Conservation (phyloP, 257 asterid species). For the Handroanthus guayacan region DNA sequence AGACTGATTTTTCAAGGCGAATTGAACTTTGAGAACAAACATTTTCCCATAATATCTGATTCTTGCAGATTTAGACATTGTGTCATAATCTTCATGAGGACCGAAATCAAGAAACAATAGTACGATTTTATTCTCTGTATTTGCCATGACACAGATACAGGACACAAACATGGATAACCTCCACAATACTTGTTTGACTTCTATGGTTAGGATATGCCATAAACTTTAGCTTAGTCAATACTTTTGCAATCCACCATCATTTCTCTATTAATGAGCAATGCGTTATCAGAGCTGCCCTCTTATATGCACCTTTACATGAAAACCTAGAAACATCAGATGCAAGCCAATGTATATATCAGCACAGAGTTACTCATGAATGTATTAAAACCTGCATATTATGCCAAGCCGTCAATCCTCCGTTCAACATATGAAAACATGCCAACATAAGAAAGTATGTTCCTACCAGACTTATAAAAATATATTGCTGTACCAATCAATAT, state of each 20-base stretch:
- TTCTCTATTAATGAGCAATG: neutral
- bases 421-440: neutral
- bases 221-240: neutral
- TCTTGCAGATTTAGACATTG: neutral
- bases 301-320: constrained; percentile 11
- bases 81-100: neutral
- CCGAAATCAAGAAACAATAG: neutral
- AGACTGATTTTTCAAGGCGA: too few relatives aligned
- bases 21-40: constrained; percentile 6
- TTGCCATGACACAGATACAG: neutral
- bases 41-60: neutral
- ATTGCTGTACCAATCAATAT: neutral
- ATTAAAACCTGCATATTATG: neutral
- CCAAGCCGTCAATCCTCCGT: neutral
- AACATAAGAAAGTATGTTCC: constrained; percentile 6
- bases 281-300: neutral
- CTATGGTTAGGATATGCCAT: neutral
- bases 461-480: constrained; percentile 14
- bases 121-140: constrained; percentile 23
- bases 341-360: neutral
- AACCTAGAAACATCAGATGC: neutral
- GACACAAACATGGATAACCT: neutral
- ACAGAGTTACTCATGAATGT: neutral
- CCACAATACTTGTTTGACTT: neutral
- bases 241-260: neutral